Conservation (phyloP, 2,329 filamentous ascomycete genomes). For the Corynespora cassiicola region DNA sequence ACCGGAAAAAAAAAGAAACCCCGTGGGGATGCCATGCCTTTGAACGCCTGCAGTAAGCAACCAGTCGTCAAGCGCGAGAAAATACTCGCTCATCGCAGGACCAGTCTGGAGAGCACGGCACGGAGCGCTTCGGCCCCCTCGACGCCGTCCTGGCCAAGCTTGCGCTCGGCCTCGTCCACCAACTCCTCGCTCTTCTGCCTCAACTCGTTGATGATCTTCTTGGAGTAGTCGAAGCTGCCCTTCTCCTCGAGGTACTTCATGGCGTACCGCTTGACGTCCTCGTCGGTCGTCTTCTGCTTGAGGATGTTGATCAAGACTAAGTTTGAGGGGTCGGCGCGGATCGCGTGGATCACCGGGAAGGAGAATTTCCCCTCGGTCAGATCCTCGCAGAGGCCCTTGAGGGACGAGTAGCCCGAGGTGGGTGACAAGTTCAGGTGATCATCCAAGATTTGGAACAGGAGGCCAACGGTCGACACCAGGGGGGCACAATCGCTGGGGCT, state of each 20-base stretch:
- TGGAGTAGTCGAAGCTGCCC: constrained; percentile 87
- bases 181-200: constrained; percentile 50
- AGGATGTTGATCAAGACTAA: constrained; percentile 89
- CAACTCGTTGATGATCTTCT: constrained; percentile 60
- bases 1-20: too few species aligned
- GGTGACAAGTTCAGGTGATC: constrained; percentile 86
- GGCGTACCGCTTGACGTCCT: constrained; percentile 90
- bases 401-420: constrained; percentile 70
- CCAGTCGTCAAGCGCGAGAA: too few species aligned
- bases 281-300: constrained; percentile 84
- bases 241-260: constrained; percentile 89
- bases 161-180: constrained; percentile 48
- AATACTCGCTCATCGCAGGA: too few species aligned
- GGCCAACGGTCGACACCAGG: constrained; percentile 82
- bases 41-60: too few species aligned
- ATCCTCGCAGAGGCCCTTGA: constrained; percentile 95
- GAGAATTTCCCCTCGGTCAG: constrained; percentile 97
- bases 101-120: too few species aligned
- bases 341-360: constrained; percentile 93
- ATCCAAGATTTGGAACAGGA: constrained; percentile 89
- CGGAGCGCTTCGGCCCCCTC: constrained; percentile 49
- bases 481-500: constrained; percentile 71
- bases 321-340: constrained; percentile 76
- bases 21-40: too few species aligned
- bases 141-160: constrained; percentile 44